Evolutionary conservation across 2,329 filamentous ascomycete genomes (phyloP), one percentile per base, ranked within the genome.

Genomic region (Dactylellina leptospora): DNA sequence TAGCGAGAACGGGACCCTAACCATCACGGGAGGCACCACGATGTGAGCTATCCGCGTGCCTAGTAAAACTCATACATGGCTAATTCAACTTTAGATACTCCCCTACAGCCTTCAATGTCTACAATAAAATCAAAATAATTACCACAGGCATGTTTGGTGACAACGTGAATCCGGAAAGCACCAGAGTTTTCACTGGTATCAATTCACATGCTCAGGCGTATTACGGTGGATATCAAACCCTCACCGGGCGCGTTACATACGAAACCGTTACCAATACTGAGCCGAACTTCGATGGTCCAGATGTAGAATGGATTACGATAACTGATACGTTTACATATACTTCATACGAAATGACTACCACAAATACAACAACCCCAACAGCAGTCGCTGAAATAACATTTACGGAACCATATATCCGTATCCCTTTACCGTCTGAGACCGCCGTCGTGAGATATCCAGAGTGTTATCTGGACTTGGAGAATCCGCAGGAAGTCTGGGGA

Each of bases 161-260:
- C 38, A 53, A 45, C 6, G 59, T 47, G 1, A 53, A 54, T 16
- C 22, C 16, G n/a, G 18, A 54, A 4, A 16, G 25, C 18, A 18
- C 20, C 22, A 45, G 59, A 20, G 47, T 8, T 3, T 62, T 62
- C 38, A 62, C 59, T 4, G 47, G 47, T 9, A 42, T 62, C 3
- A 62, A 62, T 20, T 45, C 59, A 22, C 36, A 54, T 10, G 59
- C 48, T 0, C 59, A 62, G 18, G 59, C 59, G 8, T 54, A 62
- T 11, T 62, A 62, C 27, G 48, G 48, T 23, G 22, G 30, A 13
- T 47, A 50, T 4, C 42, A 44, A 6, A 38, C 27, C 28, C 44
- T 38, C 16, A 33, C 6, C 13, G 10, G 11, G 28, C 54, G 11
- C 28, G 40, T 33, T 0, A 36, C 30, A n/a, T n/a, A n/a, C n/a